These are phyloP conservation scores for Alternaria conjuncta DNA, from an alignment of 2,329 filamentous ascomycete genomes.

Conservation along the genomic window DNA sequence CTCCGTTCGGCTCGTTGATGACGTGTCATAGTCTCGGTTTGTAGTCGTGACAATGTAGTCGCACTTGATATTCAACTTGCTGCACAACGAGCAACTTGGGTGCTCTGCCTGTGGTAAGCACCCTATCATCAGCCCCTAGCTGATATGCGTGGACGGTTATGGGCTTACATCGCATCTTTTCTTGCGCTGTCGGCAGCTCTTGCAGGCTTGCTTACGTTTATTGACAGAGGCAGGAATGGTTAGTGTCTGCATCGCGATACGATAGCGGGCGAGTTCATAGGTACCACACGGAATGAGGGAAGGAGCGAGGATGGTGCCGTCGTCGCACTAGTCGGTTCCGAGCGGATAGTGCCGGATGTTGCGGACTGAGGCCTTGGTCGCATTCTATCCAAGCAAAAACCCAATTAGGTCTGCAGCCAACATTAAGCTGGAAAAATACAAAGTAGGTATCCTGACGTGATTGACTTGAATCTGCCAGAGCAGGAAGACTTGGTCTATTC, in stretches of 20 bases:
- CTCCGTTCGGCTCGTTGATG: not conserved
- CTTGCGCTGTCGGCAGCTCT: slow-evolving; percentile 42
- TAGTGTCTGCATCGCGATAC: slow-evolving; percentile 20
- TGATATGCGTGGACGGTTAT: not conserved
- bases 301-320: not conserved
- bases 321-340: not conserved
- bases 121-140: slow-evolving; percentile 12
- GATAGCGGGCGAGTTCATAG: not conserved
- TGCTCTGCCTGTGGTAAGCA: slow-evolving; percentile 24
- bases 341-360: slow-evolving; percentile 1
- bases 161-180: slow-evolving; percentile 39
- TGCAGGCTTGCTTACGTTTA: slow-evolving; percentile 45
- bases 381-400: no score
- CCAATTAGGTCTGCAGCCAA: no score
- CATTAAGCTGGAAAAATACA: no score
- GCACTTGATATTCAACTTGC: slow-evolving; percentile 32
- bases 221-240: slow-evolving; percentile 31
- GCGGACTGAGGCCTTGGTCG: slow-evolving; percentile 7
- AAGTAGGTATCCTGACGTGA: no score
- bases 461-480: no score
- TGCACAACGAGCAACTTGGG: slow-evolving; percentile 32
- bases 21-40: not conserved
- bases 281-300: not conserved
- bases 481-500: not conserved
- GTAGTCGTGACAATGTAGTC: slow-evolving; percentile 22